These are phyloP conservation scores for Xanthoconium purpureum DNA, from an alignment of 768 basidiomycete genomes.

Conservation along the genomic window DNA sequence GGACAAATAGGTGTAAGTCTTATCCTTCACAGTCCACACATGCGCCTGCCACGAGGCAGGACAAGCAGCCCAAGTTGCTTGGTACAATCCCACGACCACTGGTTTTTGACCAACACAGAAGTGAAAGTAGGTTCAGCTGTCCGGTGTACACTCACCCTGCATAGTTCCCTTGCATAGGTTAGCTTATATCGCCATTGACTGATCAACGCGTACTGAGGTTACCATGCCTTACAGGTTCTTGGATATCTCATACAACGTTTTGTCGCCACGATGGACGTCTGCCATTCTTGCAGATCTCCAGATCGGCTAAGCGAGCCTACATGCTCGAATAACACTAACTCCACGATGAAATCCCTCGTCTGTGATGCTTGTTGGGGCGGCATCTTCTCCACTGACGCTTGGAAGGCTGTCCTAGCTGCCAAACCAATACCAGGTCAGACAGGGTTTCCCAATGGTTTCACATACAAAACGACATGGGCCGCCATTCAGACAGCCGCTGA, in stretches of 20 bases:
- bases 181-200: not conserved
- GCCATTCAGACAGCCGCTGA: not conserved
- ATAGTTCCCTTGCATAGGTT: no score
- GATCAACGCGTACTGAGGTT: not conserved
- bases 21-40: no score
- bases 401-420: not conserved
- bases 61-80: no score
- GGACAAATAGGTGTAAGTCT: no score
- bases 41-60: no score
- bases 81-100: no score
- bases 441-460: not conserved
- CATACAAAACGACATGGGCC: not conserved
- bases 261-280: not conserved
- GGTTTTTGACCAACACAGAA: not conserved
- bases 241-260: not conserved
- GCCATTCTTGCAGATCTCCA: not conserved
- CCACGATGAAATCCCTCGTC: not conserved
- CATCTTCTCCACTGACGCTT: not conserved
- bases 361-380: not conserved
- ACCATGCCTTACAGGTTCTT: no score
- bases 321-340: not conserved
- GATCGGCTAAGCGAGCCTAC: not conserved
- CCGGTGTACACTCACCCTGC: not conserved
- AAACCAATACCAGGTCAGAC: not conserved
- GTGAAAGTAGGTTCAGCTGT: not conserved